These are phyloP conservation scores for Ligustrum vulgare DNA, from an alignment of 257 asterid genomes.

Conservation along the genomic window DNA sequence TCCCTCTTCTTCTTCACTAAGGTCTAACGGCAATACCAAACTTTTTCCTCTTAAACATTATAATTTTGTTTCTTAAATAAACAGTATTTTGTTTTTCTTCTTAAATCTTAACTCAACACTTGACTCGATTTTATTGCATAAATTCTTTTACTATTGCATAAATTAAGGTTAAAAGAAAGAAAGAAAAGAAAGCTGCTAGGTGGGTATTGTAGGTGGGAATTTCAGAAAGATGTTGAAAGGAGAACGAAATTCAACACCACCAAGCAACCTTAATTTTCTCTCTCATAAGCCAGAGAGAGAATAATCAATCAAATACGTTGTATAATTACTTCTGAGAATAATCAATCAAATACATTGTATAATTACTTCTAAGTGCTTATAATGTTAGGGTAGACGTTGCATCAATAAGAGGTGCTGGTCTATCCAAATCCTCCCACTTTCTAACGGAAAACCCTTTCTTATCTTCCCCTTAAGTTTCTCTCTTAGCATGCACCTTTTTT, in stretches of 20 bases:
- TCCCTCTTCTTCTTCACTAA: slow-evolving; percentile 28
- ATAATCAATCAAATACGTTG: too few relatives aligned
- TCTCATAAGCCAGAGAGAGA: background rate
- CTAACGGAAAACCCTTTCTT: slow-evolving; percentile 62
- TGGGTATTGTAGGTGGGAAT: slow-evolving; percentile 69
- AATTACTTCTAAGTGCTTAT: slow-evolving; percentile 7
- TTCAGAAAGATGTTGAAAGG: slow-evolving; percentile 51
- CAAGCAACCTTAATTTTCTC: slow-evolving; percentile 38
- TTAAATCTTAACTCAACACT: too few relatives aligned
- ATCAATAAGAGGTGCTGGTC: slow-evolving; percentile 64
- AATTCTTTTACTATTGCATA: too few relatives aligned
- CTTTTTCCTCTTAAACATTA: background rate
- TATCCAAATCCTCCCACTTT: slow-evolving; percentile 66
- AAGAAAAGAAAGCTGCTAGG: background rate
- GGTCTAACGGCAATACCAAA: slow-evolving; percentile 44
- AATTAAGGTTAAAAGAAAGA: too few relatives aligned
- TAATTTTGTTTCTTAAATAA: background rate
- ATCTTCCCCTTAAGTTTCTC: background rate
- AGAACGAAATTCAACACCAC: slow-evolving; percentile 50
- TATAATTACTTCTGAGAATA: background rate
- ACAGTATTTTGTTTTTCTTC: too few relatives aligned
- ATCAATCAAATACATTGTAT: too few relatives aligned
- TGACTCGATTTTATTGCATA: too few relatives aligned
- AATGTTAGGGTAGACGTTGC: slow-evolving; percentile 80
- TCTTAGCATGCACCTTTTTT: background rate